These are phyloP conservation scores for Arachnomyces sp. DNA, from an alignment of 2,329 filamentous ascomycete species.

Conservation along the genomic window DNA sequence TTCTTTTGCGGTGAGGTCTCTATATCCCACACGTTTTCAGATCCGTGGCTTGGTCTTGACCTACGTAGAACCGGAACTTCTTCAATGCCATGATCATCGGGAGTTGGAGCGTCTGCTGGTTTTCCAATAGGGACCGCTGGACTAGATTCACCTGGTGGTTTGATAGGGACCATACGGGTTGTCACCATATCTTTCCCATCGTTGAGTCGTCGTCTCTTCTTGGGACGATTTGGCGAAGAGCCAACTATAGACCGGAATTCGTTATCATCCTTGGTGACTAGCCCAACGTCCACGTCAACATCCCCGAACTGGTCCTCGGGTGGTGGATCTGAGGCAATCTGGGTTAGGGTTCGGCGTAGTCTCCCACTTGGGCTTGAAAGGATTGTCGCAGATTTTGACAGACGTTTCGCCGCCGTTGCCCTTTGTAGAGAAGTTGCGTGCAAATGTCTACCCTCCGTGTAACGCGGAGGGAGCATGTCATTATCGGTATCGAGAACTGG, in stretches of 20 bases:
- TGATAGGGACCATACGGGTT: conserved; percentile 19
- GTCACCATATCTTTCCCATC: conserved; percentile 19
- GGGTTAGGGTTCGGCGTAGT: conserved; percentile 30
- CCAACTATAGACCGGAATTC: conserved; percentile 29
- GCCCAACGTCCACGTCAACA: conserved; percentile 27
- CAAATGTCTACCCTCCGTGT: too few species aligned
- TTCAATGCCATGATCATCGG: conserved; percentile 9
- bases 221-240: conserved; percentile 25
- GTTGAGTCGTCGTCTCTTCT: conserved; percentile 31
- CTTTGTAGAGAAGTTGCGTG: too few species aligned
- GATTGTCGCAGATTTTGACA: conserved; percentile 8
- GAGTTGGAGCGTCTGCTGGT: conserved; percentile 12
- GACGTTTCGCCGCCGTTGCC: too few species aligned
- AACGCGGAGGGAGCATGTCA: too few species aligned
- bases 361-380: conserved; percentile 33
- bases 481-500: too few species aligned
- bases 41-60: conserved; percentile 16
- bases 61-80: conserved; percentile 15
- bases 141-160: conserved; percentile 16
- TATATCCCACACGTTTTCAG: conserved; percentile 29
- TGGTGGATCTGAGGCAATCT: conserved; percentile 32
- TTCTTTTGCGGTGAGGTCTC: conserved; percentile 25
- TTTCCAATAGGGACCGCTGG: conserved; percentile 12
- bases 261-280: conserved; percentile 33
- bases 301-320: conserved; percentile 21